Conservation (phyloP, 176 grass and related monocot genomes). For the Zizania latifolia region DNA sequence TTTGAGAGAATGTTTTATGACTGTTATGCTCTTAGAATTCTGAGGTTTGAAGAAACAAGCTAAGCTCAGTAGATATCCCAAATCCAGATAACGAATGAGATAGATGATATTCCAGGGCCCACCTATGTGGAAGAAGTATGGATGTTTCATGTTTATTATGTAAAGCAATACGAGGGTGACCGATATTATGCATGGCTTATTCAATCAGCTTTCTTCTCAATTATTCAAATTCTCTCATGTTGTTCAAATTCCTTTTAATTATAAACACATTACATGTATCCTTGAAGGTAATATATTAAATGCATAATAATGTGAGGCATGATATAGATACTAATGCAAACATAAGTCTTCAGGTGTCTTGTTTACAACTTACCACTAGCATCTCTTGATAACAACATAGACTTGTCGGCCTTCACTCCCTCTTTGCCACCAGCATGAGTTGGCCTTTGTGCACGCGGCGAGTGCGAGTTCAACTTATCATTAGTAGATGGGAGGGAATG, state of each 20-base stretch:
- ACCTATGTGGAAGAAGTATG: not conserved
- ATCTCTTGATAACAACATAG: slow-evolving; percentile 74
- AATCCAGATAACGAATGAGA: not conserved
- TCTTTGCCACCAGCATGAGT: slow-evolving; percentile 51
- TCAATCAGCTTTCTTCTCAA: not conserved
- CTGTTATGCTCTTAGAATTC: not conserved
- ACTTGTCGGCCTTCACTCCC: slow-evolving; percentile 61
- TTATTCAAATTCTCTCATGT: not conserved
- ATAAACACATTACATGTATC: not conserved
- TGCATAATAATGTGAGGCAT: not conserved
- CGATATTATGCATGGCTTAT: not conserved
- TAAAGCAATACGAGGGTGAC: not conserved
- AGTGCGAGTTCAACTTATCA: slow-evolving; percentile 70
- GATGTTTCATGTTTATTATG: not conserved
- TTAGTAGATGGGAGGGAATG: slow-evolving; percentile 78
- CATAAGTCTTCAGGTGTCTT: not conserved
- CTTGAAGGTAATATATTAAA: not conserved
- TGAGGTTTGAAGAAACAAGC: not conserved
- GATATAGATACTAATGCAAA: not conserved
- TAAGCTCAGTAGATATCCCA: not conserved
- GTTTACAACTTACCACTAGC: slow-evolving; percentile 46
- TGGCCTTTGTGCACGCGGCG: slow-evolving; percentile 67
- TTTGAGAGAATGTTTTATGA: not conserved
- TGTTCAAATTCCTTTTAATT: too few relatives aligned
- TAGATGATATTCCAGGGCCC: not conserved